Evolutionary conservation across 2,329 filamentous ascomycete species (phyloP), one percentile per base, ranked within the genome.

Genomic region (Zymoseptoria ardabiliae): DNA sequence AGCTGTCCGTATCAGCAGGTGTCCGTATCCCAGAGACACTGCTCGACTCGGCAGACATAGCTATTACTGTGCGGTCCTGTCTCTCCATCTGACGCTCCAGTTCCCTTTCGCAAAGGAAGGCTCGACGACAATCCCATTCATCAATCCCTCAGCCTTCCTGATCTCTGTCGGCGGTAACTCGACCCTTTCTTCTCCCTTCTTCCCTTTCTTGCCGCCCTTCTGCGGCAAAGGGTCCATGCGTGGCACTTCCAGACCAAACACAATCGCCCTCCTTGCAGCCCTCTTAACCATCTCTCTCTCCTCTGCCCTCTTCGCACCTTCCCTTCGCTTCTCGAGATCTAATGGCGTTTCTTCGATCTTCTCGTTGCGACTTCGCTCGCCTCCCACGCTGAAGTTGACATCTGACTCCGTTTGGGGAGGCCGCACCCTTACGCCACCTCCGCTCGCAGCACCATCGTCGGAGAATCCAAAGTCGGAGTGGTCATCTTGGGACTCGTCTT

Each of bases 61-160:
- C 35, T 6, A n/a, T 45, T 6, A 45, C 35, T n/a, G 35, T 17
- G 35, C 35, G 13, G 35, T 45, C 35, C 35, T 45, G 51, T 84
- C 81, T 61, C 82, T 75, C 82, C 82, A 85, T 60, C 82, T 69
- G 10, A 85, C 76, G 0, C 75, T 76, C 83, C 82, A 86, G 52
- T 85, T 78, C 0, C 83, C 83, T 63, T 85, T 86, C 0, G 82
- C 82, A 70, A 81, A 86, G 59, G 80, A 82, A 3, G 81, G 78
- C 68, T 86, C 83, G 0, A 85, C 82, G 3, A 85, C 80, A 51
- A 76, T 77, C 0, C 81, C 81, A 49, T 78, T 75, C 82, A 85
- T 84, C 2, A 85, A 73, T 7, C 82, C 83, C 69, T 86, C 83
- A 59, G 82, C 85, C 63, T 81, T 78, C 58, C 76, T 75, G 61